Base-by-base conservation (phyloP, 768 basidiomycete species). In the Dioszegia crocea region DNA sequence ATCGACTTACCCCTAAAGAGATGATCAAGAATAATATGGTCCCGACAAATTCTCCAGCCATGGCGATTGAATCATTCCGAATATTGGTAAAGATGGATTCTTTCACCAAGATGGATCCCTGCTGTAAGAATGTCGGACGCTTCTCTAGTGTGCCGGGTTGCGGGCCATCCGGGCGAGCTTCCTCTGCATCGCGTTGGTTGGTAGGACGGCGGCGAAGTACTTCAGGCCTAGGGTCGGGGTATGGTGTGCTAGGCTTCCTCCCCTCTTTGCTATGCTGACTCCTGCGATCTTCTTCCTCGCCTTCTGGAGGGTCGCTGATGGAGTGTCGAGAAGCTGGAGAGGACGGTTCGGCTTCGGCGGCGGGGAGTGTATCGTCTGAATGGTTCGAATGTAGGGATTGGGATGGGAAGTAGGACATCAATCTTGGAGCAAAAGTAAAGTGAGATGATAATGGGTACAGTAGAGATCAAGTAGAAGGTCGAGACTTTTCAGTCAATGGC, bases 41-140 rank as follows among this genome's bases (percentile, higher is more conserved):
- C 24, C 71, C 73, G 30, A 74, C 56, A 40, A 74, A 74, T 54
- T 74, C 73, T 27, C 73, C 72, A 43, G 58, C 66, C 60, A 64
- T 67, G 24, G 66, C 66, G 46, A 64, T 61, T 30, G 59, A 30
- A 43, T 68, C 66, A 49, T 65, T 65, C 11, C 43, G 23, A 14
- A 58, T 43, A 43, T 65, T 56, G 26, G 4, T 39, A 41, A 64
- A 60, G 2, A 56, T 16, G 23, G 47, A 29, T 26, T 56, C 48
- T 29, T 53, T 44, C 17, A 46, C 54, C 41, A 56, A 21, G 10
- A 45, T 46, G 10, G 36, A 40, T 17, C 54, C 54, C 44, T 56
- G 43, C 30, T 46, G 27, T 11, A 57, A 14, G 27, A 57, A 27
- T 19, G 9, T 48, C 12, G 56, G 45, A 12, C 44, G 30, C 4